Percentiles rank a stretch among this genome's conserved stretches.
phyloP scores from a whole-genome alignment of 768 basidiomycete species.

The Plicaturopsis crispa region DNA sequence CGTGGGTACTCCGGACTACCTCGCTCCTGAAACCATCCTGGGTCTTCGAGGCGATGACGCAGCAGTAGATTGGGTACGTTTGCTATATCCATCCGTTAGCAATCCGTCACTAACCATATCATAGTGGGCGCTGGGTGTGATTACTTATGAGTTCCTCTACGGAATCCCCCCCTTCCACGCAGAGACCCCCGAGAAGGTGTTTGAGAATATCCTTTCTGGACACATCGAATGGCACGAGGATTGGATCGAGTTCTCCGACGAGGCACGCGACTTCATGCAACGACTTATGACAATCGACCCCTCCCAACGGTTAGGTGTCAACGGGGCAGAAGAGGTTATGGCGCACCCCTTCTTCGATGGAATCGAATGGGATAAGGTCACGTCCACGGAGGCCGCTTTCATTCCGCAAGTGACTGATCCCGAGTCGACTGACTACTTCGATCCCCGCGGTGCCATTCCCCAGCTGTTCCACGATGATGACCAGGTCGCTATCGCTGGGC shows the following conservation, averaged over 20 bases:
- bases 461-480: slow-evolving; percentile 93
- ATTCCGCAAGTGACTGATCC: slow-evolving; percentile 94
- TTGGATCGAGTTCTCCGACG: slow-evolving; percentile 77
- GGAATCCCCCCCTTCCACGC: slow-evolving; percentile 98
- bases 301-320: slow-evolving; percentile 68
- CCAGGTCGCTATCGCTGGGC: slow-evolving; percentile 44
- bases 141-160: slow-evolving; percentile 96
- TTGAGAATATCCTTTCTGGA: slow-evolving; percentile 95
- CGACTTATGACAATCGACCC: slow-evolving; percentile 80
- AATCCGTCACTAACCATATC: slow-evolving; percentile 3
- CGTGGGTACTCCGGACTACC: slow-evolving; percentile 96
- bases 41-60: slow-evolving; percentile 93
- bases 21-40: slow-evolving; percentile 92
- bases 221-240: slow-evolving; percentile 96
- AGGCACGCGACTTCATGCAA: slow-evolving; percentile 87
- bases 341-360: slow-evolving; percentile 83
- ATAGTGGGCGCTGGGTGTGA: slow-evolving; percentile 97
- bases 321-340: slow-evolving; percentile 91
- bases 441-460: slow-evolving; percentile 86
- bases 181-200: slow-evolving; percentile 94
- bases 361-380: slow-evolving; percentile 92
- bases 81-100: slow-evolving; percentile 2
- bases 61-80: slow-evolving; percentile 91
- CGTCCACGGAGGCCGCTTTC: slow-evolving; percentile 84
- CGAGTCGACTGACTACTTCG: slow-evolving; percentile 99